These are phyloP conservation scores for Kazachstania martiniae DNA, from an alignment of 805 yeast genomes.

Conservation along the genomic window DNA sequence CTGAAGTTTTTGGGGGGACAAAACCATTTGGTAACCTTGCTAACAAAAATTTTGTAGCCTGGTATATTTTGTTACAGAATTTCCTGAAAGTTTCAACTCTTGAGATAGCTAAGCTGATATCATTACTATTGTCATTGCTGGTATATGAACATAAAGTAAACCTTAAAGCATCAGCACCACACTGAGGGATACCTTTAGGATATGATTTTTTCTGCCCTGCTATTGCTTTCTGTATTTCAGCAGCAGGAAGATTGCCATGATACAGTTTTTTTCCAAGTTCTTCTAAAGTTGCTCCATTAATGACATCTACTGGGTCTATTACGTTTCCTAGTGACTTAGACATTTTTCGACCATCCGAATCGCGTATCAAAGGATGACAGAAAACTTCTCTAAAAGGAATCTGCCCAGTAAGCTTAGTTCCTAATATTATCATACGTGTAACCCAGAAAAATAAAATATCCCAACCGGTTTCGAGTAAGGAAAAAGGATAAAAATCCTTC, in stretches of 20 bases:
- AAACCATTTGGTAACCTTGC: conserved; percentile 82
- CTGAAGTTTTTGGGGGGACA: conserved; percentile 54
- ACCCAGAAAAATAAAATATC: conserved; percentile 99
- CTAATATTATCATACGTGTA: conserved; percentile 85
- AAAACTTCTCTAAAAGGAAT: conserved; percentile 92
- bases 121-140: conserved; percentile 96
- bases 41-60: conserved; percentile 91
- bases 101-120: conserved; percentile 85
- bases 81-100: conserved; percentile 97
- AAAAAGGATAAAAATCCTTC: conserved; percentile 81
- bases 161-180: conserved; percentile 97
- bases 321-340: conserved; percentile 96
- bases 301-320: conserved; percentile 88
- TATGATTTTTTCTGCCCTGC: conserved; percentile 77
- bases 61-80: conserved; percentile 97
- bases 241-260: conserved; percentile 75
- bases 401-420: conserved; percentile 76
- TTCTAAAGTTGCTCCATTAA: conserved; percentile 70
- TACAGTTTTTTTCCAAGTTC: conserved; percentile 63
- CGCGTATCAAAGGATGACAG: conserved; percentile 97
- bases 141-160: conserved; percentile 96
- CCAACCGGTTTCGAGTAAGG: conserved; percentile 96
- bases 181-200: conserved; percentile 95
- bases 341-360: conserved; percentile 97
- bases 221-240: conserved; percentile 73